Evolutionary conservation across 768 basidiomycete species (phyloP), one percentile per base, ranked within the genome.

Genomic region (Lactarius indigo): DNA sequence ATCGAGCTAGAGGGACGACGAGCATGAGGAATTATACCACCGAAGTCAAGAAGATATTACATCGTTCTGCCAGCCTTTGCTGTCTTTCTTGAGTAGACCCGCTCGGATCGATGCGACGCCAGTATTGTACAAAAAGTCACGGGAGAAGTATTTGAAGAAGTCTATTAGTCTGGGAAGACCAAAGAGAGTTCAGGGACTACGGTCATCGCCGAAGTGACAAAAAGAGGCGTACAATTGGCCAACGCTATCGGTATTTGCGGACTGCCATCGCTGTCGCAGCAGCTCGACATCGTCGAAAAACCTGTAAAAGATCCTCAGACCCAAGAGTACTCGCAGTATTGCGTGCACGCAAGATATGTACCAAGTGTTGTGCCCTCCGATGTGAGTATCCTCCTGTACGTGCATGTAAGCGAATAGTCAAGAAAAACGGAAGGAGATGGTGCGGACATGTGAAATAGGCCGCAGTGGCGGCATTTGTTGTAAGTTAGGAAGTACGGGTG

Each of bases 271-370:
- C 75, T 92, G 88, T 72, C 94, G 84, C 64, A 99, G 81, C 42
- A 94, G 83, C 73, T 97, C 94, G 74, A 96, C 89, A 77, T 99
- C 96, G 79, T 98, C 96, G 75, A 98, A 99, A 80, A 99, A 98
- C 86, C 90, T 92, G 63, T 35, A 33, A 50, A 10, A 37, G 41
- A 42, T 26, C 20, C 17, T 65, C 30, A 65, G 68, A 23, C 12
- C 9, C 13, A 39, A 20, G 23, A 52, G 42, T 5, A 12, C 30
- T 50, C 12, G 30, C 47, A 35, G 28, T 9, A 52, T 26, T 13
- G 37, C 18, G 13, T 20, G 33, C 39, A 5, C 31, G 42, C n/a
- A 26, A 30, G 44, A 15, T 33, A 52, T 50, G 30, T 61, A 70
- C 92, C 94, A 94, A 73, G 87, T 88, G 78, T 94, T 92, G 80